Conservation (phyloP, 352 stramenopile species). For the Thalassiosira livingstoniorum region DNA sequence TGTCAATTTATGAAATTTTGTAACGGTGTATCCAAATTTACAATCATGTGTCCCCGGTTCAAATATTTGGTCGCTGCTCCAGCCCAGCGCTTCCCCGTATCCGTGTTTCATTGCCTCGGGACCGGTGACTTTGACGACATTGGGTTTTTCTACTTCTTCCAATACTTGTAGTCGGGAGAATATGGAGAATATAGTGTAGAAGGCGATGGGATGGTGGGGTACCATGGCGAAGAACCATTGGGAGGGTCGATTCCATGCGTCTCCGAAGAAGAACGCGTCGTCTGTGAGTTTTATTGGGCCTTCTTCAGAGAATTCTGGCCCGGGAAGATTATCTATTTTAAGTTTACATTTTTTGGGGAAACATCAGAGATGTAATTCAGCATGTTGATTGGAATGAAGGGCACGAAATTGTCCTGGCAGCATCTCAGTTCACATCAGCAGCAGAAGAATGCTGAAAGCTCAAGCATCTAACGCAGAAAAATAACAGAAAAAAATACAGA, state of each 20-base stretch:
- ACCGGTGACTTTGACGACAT: constrained; percentile 58
- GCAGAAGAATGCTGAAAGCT: too few species aligned
- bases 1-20: constrained; percentile 12
- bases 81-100: constrained; percentile 26
- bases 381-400: too few species aligned
- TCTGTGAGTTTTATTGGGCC: constrained; percentile 45
- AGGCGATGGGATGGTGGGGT: constrained; percentile 32
- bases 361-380: too few species aligned
- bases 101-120: constrained; percentile 53
- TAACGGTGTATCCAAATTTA: constrained; percentile 34
- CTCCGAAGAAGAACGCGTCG: constrained; percentile 57
- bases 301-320: constrained; percentile 25
- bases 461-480: too few species aligned
- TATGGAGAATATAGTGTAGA: constrained; percentile 51
- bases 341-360: too few species aligned
- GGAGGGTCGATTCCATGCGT: constrained; percentile 40
- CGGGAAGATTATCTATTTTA: constrained; percentile 59
- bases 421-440: too few species aligned
- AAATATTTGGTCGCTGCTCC: constrained; percentile 14
- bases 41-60: constrained; percentile 28
- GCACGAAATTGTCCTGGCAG: too few species aligned
- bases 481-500: too few species aligned
- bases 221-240: constrained; percentile 39
- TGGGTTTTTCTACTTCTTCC: constrained; percentile 34
- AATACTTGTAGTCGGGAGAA: constrained; percentile 53